Evolutionary conservation across 1,139 yeast species (phyloP), one percentile per base, ranked within the genome.

Genomic region (Eremothecium coryli): DNA sequence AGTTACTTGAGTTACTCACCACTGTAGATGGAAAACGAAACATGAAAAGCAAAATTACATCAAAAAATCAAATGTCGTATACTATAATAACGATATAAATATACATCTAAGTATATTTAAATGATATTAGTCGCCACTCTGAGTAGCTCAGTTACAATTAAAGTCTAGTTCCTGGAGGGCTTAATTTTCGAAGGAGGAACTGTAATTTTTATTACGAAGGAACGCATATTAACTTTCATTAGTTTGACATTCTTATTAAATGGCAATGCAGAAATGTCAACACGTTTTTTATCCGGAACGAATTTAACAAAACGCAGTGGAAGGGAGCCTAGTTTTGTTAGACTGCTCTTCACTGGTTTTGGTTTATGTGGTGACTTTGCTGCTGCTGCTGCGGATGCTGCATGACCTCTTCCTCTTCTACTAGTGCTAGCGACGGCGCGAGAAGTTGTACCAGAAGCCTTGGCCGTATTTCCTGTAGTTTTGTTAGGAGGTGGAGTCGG

Each of bases 231-330:
- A 2, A 52, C 51, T 32, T 50, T 53, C 9, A 39, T 26, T 16
- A 56, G 42, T 8, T 38, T 40, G 26, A 56, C 56, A 11, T 35
- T 38, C 12, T 48, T 40, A 31, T 48, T 53, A 39, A 46, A 52
- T 7, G 58, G 53, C 4, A 46, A 43, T 10, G 59, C 48, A 7
- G 60, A 54, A 9, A 55, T 28, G 21, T 46, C 49, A 3, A 56
- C 48, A 20, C 38, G 43, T 25, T 48, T 50, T 20, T 32, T 35
- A 4, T 41, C 41, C 1, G 40, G 28, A n/a, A 45, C 33, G 4
- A 57, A 44, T 29, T 44, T 56, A 6, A 54, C 52, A 37, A 48
- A 56, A 29, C 61, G 40, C 3, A 56, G 29, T 1, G 61, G 61
- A 4, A 57, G 35, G 4, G 46, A 31, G 2, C 61, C 61, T 5